Conservation (phyloP, 768 basidiomycete genomes). For the Gymnopilus junonius region DNA sequence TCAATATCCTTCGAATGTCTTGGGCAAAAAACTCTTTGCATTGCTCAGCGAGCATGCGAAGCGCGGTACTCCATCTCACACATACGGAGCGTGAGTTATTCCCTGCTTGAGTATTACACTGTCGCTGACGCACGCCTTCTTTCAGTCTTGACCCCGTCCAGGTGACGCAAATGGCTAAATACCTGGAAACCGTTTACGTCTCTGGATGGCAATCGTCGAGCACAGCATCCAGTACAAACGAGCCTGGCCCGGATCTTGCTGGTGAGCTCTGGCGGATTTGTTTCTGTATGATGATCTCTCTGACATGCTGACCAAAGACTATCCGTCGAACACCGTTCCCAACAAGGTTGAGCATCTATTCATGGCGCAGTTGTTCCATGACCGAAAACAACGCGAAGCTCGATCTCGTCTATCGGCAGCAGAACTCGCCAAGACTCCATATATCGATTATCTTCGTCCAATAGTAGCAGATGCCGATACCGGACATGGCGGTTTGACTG, state of each 20-base stretch:
- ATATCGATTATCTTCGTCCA: constrained; percentile 90
- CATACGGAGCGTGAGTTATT: constrained; percentile 95
- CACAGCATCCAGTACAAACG: constrained; percentile 91
- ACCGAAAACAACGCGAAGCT: constrained; percentile 91
- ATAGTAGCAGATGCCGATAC: constrained; percentile 98
- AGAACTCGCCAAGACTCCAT: constrained; percentile 71
- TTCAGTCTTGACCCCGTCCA: constrained; percentile 96
- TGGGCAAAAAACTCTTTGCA: constrained; percentile 86
- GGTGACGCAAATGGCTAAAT: constrained; percentile 98
- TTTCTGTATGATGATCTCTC: not conserved
- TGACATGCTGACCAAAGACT: constrained; percentile 55
- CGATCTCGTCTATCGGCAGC: constrained; percentile 72
- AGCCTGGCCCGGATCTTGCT: constrained; percentile 98
- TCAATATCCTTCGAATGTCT: constrained; percentile 82
- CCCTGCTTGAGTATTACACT: not conserved
- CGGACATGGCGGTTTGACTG: constrained; percentile 97
- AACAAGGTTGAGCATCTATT: constrained; percentile 99
- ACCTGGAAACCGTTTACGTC: constrained; percentile 98
- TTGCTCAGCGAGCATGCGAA: constrained; percentile 78
- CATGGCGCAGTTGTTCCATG: constrained; percentile 98
- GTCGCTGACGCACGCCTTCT: constrained; percentile 3
- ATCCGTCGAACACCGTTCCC: constrained; percentile 98
- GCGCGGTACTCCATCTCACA: constrained; percentile 84
- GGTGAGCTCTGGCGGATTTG: constrained; percentile 50
- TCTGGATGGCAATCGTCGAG: constrained; percentile 96